Evolutionary conservation across 768 basidiomycete genomes (phyloP), one percentile per base, ranked within the genome.

Genomic region (Boletus rubescentipes): DNA sequence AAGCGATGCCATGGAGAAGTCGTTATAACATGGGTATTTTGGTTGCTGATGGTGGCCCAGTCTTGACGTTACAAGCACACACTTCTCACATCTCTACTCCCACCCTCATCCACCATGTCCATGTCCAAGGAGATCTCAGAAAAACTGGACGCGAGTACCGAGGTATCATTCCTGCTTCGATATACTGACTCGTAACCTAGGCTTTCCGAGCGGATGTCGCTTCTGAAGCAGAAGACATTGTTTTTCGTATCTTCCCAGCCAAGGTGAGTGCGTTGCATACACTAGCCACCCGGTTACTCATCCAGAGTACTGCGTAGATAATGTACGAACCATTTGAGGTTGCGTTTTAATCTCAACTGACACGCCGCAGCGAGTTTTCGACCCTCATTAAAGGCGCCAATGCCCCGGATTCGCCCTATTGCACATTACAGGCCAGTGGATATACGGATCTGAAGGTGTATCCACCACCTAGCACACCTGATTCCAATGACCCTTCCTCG

Each of bases 371-470:
- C 60, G 81, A 87, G 57, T 76, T 91, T 39, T 84, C 86, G 34
- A 65, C 77, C 53, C 66, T 84, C 30, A 80, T 90, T 23, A 75
- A 81, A 37, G 75, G 80, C 11, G 75, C 80, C 29, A 65, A 59
- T 54, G 63, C 59, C 10, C 49, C 66, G 2, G 77, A 78, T 20
- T 87, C 89, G 0, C 81, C 79, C 4, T 87, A 84, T 63, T 74
- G 82, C 67, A 59, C 74, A 3, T 77, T 77, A 32, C 77, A 81
- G 45, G 73, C 76, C 4, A 54, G 71, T 29, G 64, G 59, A 5
- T 70, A 66, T 18, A 86, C 86, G 20, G 86, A 89, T 54, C 48
- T 77, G 5, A 82, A 78, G 2, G 77, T 89, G 15, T 85, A 90
- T 62, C 79, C 85, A 26, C 72, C 81, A 7, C 75, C 81, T 5